Percentiles rank a stretch among this genome's conserved stretches.
Conservation (phyloP, 2,329 filamentous ascomycete species). For the Aspergillus piperis region DNA sequence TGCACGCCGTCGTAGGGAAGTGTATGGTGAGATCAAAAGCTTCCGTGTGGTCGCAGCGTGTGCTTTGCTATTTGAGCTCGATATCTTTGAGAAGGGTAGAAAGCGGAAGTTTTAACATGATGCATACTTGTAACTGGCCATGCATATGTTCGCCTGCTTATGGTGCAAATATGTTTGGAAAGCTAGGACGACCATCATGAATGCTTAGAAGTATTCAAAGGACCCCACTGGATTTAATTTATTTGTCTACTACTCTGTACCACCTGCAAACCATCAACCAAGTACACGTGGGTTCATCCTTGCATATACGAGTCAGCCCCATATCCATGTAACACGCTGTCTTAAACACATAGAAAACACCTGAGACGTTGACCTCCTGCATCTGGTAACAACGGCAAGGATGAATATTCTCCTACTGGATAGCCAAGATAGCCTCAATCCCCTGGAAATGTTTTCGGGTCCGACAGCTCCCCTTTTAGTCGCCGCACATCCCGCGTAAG, state of each 20-base stretch:
- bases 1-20: not conserved
- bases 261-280: not conserved
- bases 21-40: constrained; percentile 16
- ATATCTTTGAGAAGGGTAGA: constrained; percentile 10
- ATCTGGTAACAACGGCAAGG: not conserved
- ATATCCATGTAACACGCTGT: not conserved
- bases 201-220: too few relatives aligned
- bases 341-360: not conserved
- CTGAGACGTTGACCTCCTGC: not conserved
- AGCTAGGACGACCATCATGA: too few relatives aligned
- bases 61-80: constrained; percentile 20
- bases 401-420: not conserved
- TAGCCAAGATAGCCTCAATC: too few relatives aligned
- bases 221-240: not conserved
- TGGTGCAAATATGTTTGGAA: too few relatives aligned
- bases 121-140: too few relatives aligned
- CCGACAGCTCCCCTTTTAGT: too few relatives aligned
- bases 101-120: not conserved
- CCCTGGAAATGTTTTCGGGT: too few relatives aligned
- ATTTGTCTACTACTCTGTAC: not conserved
- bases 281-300: not conserved
- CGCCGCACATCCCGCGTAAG: not conserved
- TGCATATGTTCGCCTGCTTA: too few relatives aligned
- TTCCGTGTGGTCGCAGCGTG: constrained; percentile 22
- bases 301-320: not conserved